Evolutionary conservation across 1,284 basidiomycete species (phyloP).

Genomic region (Puccinia novopanici): DNA sequence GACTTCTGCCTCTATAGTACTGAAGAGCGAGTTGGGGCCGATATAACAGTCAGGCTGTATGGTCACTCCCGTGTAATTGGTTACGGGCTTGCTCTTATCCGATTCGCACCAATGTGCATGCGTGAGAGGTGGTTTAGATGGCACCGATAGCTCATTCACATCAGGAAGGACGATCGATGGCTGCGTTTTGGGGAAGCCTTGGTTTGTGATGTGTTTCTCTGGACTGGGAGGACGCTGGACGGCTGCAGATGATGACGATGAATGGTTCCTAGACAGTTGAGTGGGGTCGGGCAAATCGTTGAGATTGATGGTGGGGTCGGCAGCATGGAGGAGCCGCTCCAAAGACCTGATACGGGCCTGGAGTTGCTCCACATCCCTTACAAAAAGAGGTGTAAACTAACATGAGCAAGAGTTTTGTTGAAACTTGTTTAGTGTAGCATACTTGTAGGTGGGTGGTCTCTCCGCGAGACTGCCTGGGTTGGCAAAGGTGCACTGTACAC

Average conservation of each 20-base stretch:
- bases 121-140: not conserved
- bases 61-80: not conserved
- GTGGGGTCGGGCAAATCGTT: conserved; percentile 13
- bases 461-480: conserved; percentile 12
- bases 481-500: conserved; percentile 13
- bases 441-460: conserved; percentile 35
- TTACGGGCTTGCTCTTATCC: not conserved
- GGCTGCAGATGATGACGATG: not conserved
- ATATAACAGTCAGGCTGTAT: not conserved
- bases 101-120: not conserved
- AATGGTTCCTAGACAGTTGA: not conserved
- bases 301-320: conserved; percentile 5
- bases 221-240: not conserved
- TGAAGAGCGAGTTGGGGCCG: conserved; percentile 12
- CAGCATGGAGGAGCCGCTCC: conserved; percentile 26
- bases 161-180: not conserved
- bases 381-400: too few relatives aligned
- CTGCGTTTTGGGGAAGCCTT: not conserved
- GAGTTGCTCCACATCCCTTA: conserved; percentile 40
- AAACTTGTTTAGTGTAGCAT: too few relatives aligned
- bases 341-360: conserved; percentile 25
- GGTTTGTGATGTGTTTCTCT: not conserved
- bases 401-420: not conserved
- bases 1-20: not conserved
- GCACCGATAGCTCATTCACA: not conserved